Evolutionary conservation across 192 early-diverging fungal genomes (phyloP).

Genomic region (Mortierella claussenii): DNA sequence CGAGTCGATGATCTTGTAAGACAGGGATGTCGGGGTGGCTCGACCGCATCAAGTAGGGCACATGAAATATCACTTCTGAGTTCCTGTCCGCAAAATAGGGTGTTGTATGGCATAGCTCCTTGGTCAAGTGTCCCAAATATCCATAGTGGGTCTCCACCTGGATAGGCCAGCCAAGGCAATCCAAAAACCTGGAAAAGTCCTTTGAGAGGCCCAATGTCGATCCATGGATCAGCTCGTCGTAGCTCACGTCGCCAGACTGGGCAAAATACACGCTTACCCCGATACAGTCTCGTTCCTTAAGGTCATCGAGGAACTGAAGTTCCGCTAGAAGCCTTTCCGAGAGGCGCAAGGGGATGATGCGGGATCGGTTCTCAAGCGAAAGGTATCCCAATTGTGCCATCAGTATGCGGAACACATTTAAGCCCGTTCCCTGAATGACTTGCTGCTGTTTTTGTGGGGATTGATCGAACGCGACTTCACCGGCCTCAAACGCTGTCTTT

Average conservation of each 20-base stretch:
- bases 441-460: slow-evolving; percentile 2
- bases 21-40: slow-evolving; percentile 9
- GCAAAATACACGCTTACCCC: slow-evolving; percentile 73
- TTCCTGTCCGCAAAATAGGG: slow-evolving; percentile 78
- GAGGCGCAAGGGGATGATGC: slow-evolving; percentile 71
- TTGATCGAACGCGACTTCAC: slow-evolving; percentile 3
- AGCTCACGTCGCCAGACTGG: slow-evolving; percentile 58
- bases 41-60: slow-evolving; percentile 68
- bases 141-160: slow-evolving; percentile 68
- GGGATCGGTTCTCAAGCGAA: slow-evolving; percentile 63
- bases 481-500: slow-evolving; percentile 29
- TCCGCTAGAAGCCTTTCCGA: slow-evolving; percentile 71
- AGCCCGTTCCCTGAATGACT: slow-evolving; percentile 1
- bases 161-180: slow-evolving; percentile 79
- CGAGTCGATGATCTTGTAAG: slow-evolving; percentile 53
- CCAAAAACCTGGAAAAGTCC: slow-evolving; percentile 76
- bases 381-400: slow-evolving; percentile 76
- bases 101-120: slow-evolving; percentile 63
- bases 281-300: slow-evolving; percentile 84
- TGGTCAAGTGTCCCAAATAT: slow-evolving; percentile 68
- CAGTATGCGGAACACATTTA: slow-evolving; percentile 66
- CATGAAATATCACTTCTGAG: slow-evolving; percentile 77
- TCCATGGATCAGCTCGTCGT: slow-evolving; percentile 64
- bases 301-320: slow-evolving; percentile 67
- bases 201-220: slow-evolving; percentile 53